Conservation (phyloP, 139 green algal genomes). For the Chlamydomonas sp. region DNA sequence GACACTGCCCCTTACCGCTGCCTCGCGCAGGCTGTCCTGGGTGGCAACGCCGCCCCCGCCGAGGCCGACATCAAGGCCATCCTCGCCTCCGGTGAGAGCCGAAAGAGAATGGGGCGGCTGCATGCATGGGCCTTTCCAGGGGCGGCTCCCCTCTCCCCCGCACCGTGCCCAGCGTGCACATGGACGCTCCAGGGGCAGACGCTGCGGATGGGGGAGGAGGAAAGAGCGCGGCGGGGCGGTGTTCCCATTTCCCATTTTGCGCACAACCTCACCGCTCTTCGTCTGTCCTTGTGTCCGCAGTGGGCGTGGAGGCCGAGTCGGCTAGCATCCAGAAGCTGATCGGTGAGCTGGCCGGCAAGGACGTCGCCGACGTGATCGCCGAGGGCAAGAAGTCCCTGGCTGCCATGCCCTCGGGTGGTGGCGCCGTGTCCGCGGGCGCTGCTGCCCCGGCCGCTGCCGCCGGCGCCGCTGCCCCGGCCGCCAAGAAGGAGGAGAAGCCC, state of each 20-base stretch:
- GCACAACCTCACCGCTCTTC: no score
- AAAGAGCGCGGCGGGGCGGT: no score
- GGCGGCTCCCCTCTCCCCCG: no score
- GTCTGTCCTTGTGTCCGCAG: slow-evolving; percentile 27
- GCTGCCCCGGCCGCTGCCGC: slow-evolving; percentile 30
- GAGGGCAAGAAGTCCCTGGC: slow-evolving; percentile 59
- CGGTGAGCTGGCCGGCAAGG: slow-evolving; percentile 64
- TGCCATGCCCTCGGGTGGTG: slow-evolving; percentile 54
- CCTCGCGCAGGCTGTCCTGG: slow-evolving; percentile 59
- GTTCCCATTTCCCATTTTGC: no score
- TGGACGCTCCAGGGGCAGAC: no score
- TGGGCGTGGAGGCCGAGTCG: slow-evolving; percentile 61
- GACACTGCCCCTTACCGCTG: no score
- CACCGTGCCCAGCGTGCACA: no score
- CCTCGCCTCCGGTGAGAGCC: slow-evolving; percentile 45
- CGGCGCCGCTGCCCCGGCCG: slow-evolving; percentile 21
- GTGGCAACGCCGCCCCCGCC: slow-evolving; percentile 57
- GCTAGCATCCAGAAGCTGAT: slow-evolving; percentile 57
- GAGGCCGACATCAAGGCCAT: slow-evolving; percentile 64
- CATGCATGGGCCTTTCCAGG: no score
- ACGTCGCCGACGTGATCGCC: slow-evolving; percentile 42
- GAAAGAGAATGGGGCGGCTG: no score
- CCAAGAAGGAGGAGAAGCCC: slow-evolving; percentile 61
- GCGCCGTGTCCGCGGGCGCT: slow-evolving; percentile 22
- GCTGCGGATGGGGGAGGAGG: no score